Evolutionary conservation across 2,329 filamentous ascomycete genomes (phyloP), one percentile per base, ranked within the genome.

Genomic region (Colletotrichum truncatum): DNA sequence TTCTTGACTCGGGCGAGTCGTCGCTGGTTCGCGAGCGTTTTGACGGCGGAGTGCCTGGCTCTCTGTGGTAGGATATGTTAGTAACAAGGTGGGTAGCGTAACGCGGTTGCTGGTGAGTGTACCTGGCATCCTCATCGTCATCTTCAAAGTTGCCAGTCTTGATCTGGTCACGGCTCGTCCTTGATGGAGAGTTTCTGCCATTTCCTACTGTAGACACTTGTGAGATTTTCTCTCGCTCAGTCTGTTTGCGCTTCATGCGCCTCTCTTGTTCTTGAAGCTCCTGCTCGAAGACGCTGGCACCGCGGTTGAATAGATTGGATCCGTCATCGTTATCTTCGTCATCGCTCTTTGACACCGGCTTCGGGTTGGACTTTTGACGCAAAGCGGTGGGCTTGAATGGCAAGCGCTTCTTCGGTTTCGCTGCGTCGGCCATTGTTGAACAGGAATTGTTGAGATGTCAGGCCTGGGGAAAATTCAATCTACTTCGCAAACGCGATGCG

Each of bases 381-480:
- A 81, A 73, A 18, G 77, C 81, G 2, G 82, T 85, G 11, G 81
- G 81, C 67, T 85, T 85, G 73, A 85, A 85, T 1, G 83, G 83
- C 1, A 85, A 78, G 65, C 77, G 79, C 70, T 80, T 80, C 59
- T 75, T 76, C 67, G 65, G 65, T 26, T 63, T 66, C 4, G 49
- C 63, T 36, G 63, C 57, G 28, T 67, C 65, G 16, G 67, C 64
- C 64, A 66, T 66, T n/a, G 16, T 51, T 18, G 18, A n/a, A n/a
- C n/a, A n/a, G n/a, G n/a, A n/a, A n/a, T n/a, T n/a, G n/a, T n/a
- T n/a, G n/a, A n/a, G n/a, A n/a, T n/a, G n/a, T n/a, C n/a, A n/a
- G n/a, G n/a, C n/a, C n/a, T n/a, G n/a, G n/a, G 41, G 5, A 36
- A 11, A 18, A 10, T 49, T 28, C 30, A 32, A 32, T 11, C 18